Conservation (phyloP, 768 basidiomycete species). For the Kondoa subrosea region DNA sequence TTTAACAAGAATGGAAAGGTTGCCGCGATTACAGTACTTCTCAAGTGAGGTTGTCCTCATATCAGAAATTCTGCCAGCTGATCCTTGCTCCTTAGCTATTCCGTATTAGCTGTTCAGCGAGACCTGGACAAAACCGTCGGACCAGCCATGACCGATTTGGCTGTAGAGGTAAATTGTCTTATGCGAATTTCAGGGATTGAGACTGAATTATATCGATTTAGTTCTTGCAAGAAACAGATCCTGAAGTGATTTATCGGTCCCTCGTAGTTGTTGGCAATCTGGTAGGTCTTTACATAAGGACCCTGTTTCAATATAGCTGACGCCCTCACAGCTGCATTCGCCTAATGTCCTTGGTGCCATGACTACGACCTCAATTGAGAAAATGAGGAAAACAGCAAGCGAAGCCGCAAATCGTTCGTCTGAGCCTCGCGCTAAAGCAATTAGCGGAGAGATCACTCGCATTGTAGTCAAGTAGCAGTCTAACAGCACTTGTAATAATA, state of each 20-base stretch:
- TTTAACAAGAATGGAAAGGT: constrained; percentile 56
- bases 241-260: constrained; percentile 31
- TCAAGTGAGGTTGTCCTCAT: constrained; percentile 52
- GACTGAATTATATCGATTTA: neutral
- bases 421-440: neutral
- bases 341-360: constrained; percentile 9
- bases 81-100: constrained; percentile 23
- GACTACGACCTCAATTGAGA: neutral
- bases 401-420: neutral
- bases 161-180: constrained; percentile 19
- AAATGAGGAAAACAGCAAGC: neutral
- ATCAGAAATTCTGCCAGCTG: neutral
- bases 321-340: neutral
- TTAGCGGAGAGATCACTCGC: neutral
- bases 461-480: neutral
- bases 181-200: neutral
- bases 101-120: constrained; percentile 26
- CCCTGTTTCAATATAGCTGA: neutral
- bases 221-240: constrained; percentile 25
- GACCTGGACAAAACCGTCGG: constrained; percentile 18
- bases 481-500: neutral
- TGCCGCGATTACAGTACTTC: constrained; percentile 59
- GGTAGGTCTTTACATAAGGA: constrained; percentile 17
- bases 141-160: constrained; percentile 24
- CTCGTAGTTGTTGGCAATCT: constrained; percentile 33